Base-by-base conservation (phyloP, 768 basidiomycete species). In the Tylopilus plumbeoviolaceoides region DNA sequence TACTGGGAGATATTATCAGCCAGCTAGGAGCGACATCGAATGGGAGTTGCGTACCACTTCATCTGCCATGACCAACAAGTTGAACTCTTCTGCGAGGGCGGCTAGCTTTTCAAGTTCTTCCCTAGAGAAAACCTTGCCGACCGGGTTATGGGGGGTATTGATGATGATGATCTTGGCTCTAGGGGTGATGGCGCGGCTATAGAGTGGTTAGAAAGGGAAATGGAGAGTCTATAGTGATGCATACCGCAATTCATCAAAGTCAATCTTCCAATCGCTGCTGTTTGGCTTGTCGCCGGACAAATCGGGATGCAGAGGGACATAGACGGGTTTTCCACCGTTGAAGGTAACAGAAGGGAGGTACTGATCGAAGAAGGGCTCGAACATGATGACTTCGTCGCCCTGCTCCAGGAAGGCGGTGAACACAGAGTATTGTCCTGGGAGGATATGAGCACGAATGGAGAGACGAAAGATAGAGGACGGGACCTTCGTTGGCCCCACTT, bases 361-460 rank as follows among this genome's bases (percentile, higher is more conserved):
- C 68, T 98, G 95, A 65, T 98, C 95, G 65, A 97, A 98, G 78
- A 92, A 97, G 2, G 95, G 95, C 71, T 98, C 97, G 64, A 98
- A 95, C 82, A 98, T 86, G 70, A 99, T 95, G 57, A 98, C 95
- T 70, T 99, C 97, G 63, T 98, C 97, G 4, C 89, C 95, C 35
- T 81, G 78, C 56, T 98, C 87, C 36, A 97, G 71, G 73, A 95
- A 98, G 0, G 97, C 97, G 11, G 85, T 82, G 61, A 95, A 90
- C 47, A 94, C 90, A 47, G 95, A 83, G 69, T 95, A 98, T 78
- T 93, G 89, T 23, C 95, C 95, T 68, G 25, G 18, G 27, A 54
- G 46, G 4, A 14, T 7, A 41, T 59, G 48, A 61, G 49, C 46
- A 44, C 18, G 27, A 28, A 25, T 17, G 21, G 17, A 15, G 14